A percentile compares a stretch with the other conserved stretches of the same genome.
phyloP scores from a whole-genome alignment of 768 basidiomycete species.

The Cystofilobasidium ferigula region DNA sequence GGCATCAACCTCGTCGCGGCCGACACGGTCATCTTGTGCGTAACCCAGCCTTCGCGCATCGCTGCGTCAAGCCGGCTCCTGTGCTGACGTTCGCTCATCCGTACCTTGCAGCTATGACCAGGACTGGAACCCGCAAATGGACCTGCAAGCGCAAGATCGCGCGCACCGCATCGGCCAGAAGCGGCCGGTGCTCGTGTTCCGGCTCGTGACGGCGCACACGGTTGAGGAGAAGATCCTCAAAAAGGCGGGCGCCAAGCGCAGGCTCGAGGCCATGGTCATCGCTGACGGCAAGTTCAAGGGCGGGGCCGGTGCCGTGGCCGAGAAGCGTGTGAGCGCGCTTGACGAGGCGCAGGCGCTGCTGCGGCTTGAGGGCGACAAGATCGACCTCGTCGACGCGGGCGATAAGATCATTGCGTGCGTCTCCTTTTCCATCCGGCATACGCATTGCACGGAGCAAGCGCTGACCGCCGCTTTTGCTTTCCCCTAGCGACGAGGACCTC shows the following conservation, averaged over 20 bases:
- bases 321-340: constrained; percentile 39
- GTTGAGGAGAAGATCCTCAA: constrained; percentile 87
- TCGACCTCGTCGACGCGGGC: constrained; percentile 69
- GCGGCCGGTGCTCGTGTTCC: constrained; percentile 49
- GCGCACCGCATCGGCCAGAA: constrained; percentile 95
- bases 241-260: constrained; percentile 52
- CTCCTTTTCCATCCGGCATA: too few relatives aligned
- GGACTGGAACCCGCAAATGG: constrained; percentile 77
- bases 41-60: constrained; percentile 63
- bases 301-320: constrained; percentile 8
- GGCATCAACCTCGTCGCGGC: constrained; percentile 72
- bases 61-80: background rate
- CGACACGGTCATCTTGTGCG: constrained; percentile 88
- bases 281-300: constrained; percentile 48
- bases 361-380: constrained; percentile 74
- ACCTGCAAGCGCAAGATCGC: constrained; percentile 87
- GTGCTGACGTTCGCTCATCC: too few relatives aligned
- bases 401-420: constrained; percentile 50
- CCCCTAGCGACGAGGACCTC: constrained; percentile 63
- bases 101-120: constrained; percentile 24
- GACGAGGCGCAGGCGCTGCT: constrained; percentile 73
- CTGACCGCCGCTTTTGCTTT: background rate
- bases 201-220: constrained; percentile 44
- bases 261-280: constrained; percentile 89
- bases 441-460: background rate